These are phyloP conservation scores for Moesziomyces parantarcticus DNA, from an alignment of 1,284 basidiomycete species.

Conservation along the genomic window DNA sequence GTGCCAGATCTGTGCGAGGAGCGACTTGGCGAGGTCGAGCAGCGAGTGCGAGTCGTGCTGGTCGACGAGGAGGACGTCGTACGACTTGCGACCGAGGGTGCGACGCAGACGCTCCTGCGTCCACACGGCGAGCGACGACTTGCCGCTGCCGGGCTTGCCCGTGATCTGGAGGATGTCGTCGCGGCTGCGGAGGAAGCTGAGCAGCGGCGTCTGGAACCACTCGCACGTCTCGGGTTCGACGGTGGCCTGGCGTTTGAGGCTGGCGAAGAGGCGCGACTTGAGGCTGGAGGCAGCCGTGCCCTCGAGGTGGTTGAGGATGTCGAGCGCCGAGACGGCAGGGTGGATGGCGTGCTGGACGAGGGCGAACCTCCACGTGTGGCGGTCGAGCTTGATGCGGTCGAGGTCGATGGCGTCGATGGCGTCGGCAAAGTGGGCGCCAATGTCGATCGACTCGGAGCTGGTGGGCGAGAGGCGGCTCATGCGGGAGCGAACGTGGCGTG, in stretches of 20 bases:
- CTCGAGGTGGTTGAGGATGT: constrained; percentile 1
- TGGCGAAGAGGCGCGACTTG: constrained; percentile 9
- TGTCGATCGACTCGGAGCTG: constrained; percentile 2
- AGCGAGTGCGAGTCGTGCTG: constrained; percentile 3
- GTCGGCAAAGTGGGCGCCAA: constrained; percentile 3
- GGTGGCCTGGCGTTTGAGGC: constrained; percentile 2
- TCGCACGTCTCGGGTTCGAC: constrained; percentile 5
- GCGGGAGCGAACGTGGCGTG: constrained; percentile 4
- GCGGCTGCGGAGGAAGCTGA: constrained; percentile 6
- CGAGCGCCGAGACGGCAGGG: not conserved
- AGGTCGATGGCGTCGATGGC: constrained; percentile 10
- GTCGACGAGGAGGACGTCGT: constrained; percentile 8
- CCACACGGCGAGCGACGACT: constrained; percentile 6
- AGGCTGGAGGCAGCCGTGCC: constrained; percentile 43
- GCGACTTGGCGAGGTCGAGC: constrained; percentile 1
- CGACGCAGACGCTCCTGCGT: constrained; percentile 2
- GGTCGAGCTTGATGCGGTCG: not conserved
- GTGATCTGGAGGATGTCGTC: constrained; percentile 6
- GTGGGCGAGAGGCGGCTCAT: constrained; percentile 6
- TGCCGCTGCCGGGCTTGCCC: constrained; percentile 1
- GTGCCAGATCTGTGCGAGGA: constrained; percentile 2
- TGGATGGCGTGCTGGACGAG: constrained; percentile 1
- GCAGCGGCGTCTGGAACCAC: constrained; percentile 7
- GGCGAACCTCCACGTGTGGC: constrained; percentile 1
- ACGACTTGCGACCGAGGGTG: constrained; percentile 5